Evolutionary conservation across 2,329 filamentous ascomycete genomes (phyloP).

Genomic region (Curvularia lunata): DNA sequence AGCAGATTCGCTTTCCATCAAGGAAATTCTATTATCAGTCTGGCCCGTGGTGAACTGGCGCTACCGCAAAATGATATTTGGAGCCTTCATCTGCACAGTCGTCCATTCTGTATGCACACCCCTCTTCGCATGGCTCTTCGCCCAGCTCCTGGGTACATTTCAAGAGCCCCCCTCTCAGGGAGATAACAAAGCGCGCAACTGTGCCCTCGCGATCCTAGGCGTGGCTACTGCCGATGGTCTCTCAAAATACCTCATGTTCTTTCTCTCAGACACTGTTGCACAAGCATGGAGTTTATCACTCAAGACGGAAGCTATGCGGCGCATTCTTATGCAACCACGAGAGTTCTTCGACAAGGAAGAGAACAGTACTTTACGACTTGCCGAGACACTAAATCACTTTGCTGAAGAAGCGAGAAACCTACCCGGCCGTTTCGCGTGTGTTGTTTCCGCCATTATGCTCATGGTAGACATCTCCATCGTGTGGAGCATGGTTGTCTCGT

Average conservation of each 20-base stretch:
- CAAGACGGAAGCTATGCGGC: constrained; percentile 69
- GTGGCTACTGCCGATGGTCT: constrained; percentile 72
- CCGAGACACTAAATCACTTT: constrained; percentile 76
- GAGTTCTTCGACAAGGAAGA: constrained; percentile 76
- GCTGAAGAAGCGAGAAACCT: constrained; percentile 88
- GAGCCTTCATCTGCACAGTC: constrained; percentile 67
- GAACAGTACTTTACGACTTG: constrained; percentile 69
- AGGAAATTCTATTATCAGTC: constrained; percentile 69
- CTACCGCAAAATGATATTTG: constrained; percentile 62
- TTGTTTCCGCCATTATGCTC: constrained; percentile 67
- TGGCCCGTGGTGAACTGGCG: constrained; percentile 67
- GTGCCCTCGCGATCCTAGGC: constrained; percentile 72
- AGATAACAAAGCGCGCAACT: constrained; percentile 61
- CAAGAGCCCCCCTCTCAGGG: constrained; percentile 60
- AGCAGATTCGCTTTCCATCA: constrained; percentile 46
- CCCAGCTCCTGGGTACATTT: constrained; percentile 74
- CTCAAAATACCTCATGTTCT: constrained; percentile 70
- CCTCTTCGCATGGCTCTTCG: constrained; percentile 76
- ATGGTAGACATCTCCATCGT: constrained; percentile 73
- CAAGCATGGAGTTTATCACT: constrained; percentile 79
- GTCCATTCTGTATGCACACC: constrained; percentile 72
- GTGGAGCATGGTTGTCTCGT: constrained; percentile 77
- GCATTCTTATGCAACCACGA: constrained; percentile 76
- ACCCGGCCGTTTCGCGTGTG: constrained; percentile 76
- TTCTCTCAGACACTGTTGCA: constrained; percentile 72